These are phyloP conservation scores for Drechslera avenae DNA, from an alignment of 2,329 filamentous ascomycete genomes.

Conservation along the genomic window DNA sequence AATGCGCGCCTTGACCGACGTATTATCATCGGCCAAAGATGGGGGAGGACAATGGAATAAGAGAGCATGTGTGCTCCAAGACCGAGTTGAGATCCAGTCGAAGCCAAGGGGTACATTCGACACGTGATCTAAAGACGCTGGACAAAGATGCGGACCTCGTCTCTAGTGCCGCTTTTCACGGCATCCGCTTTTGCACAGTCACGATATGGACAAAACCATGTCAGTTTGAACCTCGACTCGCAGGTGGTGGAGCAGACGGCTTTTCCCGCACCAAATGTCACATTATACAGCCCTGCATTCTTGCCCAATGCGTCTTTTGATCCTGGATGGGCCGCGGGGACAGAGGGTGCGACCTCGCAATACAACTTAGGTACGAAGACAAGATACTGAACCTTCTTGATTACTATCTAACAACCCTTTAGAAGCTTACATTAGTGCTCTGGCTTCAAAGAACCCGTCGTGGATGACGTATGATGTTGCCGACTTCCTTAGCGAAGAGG, in stretches of 20 bases:
- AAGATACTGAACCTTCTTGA: too few species aligned
- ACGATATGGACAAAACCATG: constrained; percentile 43
- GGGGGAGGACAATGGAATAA: constrained; percentile 8
- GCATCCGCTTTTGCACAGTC: constrained; percentile 25
- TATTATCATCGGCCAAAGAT: constrained; percentile 16
- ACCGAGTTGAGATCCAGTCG: too few species aligned
- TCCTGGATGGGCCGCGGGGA: constrained; percentile 37
- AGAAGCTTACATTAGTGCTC: constrained; percentile 32
- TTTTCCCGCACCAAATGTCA: constrained; percentile 41
- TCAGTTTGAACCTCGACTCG: constrained; percentile 33
- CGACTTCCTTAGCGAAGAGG: constrained; percentile 43
- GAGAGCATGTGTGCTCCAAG: background rate
- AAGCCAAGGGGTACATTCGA: too few species aligned
- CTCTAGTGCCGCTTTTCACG: constrained; percentile 15
- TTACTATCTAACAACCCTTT: background rate
- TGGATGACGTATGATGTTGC: constrained; percentile 40
- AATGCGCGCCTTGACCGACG: constrained; percentile 28
- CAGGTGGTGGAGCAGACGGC: constrained; percentile 41
- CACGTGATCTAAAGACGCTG: too few species aligned
- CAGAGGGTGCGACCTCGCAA: constrained; percentile 40
- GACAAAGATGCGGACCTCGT: background rate
- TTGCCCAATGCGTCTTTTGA: constrained; percentile 33
- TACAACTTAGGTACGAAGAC: constrained; percentile 23
- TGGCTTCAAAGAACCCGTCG: constrained; percentile 38
- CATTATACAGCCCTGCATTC: constrained; percentile 42